Percentiles rank a stretch among this genome's conserved stretches.
phyloP scores from a whole-genome alignment of 768 basidiomycete species.

The Gelatoporia subvermispora region DNA sequence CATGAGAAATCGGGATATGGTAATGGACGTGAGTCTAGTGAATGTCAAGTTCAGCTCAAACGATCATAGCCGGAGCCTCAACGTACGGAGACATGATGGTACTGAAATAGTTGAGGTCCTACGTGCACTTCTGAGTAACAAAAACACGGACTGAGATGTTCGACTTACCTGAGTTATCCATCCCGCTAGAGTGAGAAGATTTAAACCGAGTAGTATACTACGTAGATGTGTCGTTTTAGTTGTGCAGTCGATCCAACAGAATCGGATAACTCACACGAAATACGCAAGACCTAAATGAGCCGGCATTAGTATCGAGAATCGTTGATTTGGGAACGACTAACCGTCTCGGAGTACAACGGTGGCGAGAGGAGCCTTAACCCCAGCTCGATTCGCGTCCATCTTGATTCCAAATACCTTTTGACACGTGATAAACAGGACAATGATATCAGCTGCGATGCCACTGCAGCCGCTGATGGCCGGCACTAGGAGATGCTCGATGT shows the following conservation, averaged over 20 bases:
- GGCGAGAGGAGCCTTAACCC: slow-evolving; percentile 4
- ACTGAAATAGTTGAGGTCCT: slow-evolving; percentile 1
- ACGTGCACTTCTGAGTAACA: neutral
- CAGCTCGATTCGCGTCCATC: neutral
- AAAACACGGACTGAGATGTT: neutral
- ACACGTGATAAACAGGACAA: slow-evolving; percentile 9
- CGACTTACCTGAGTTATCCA: neutral
- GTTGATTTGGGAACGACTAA: neutral
- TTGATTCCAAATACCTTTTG: slow-evolving; percentile 4
- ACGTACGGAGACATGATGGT: slow-evolving; percentile 1
- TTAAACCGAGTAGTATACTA: slow-evolving; percentile 7
- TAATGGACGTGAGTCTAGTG: slow-evolving; percentile 4
- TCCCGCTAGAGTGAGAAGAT: slow-evolving; percentile 4
- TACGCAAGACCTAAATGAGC: slow-evolving; percentile 3
- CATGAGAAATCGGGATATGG: slow-evolving; percentile 10
- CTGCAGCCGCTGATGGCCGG: too few relatives aligned
- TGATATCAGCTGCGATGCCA: slow-evolving; percentile 2
- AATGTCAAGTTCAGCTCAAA: neutral
- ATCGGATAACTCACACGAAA: slow-evolving; percentile 3
- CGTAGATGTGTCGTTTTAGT: too few relatives aligned
- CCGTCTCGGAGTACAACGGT: slow-evolving; percentile 6
- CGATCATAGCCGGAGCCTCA: neutral
- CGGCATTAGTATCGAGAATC: neutral
- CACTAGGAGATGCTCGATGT: too few relatives aligned
- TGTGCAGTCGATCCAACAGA: too few relatives aligned